Evolutionary conservation across 257 asterid species (phyloP), one percentile per base, ranked within the genome.

Genomic region (Oldenlandia corymbosa): DNA sequence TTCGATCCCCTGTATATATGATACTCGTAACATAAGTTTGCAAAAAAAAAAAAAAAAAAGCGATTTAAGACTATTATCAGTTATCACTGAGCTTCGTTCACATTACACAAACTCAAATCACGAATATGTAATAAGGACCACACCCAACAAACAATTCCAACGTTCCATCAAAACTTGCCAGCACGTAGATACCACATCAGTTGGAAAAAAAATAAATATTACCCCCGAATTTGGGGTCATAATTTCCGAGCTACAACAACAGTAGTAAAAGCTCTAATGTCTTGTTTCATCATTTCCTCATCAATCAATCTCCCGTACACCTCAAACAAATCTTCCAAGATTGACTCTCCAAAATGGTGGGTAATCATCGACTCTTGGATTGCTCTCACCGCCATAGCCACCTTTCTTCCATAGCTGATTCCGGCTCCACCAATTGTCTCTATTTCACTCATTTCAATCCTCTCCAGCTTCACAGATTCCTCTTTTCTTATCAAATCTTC

Each of bases 301-400:
- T 91, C 95, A 6, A 86, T 70, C 77, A 91, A 79, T 72, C 67
- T 79, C 26, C 83, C 98, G 58, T 80, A 91, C 10, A 69, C 39
- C 20, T 83, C 63, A 66, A 91, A 86, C 71, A 90, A 50, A 30
- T 71, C 76, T 51, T 91, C 84, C 66, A 88, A 8, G 12, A 83
- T 81, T 7, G 31, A 72, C 47, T 75, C 80, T 47, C 93, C 95
- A 62, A 91, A 88, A 69, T 88, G 98, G 65, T 81, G 84, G 3
- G 78, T 66, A 23, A 88, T 28, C 88, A 83, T 79, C 20, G 96
- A 81, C 75, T 91, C 96, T 82, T 90, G 99, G 51, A 90, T 75
- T 12, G 99, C 88, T 58, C 97, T 80, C 41, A 90, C 95, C 27
- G 96, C 63, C 77, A 77, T 83, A 17, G 96, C 95, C 21, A 85